These are phyloP conservation scores for Amanita phalloides DNA, from an alignment of 768 basidiomycete genomes.

Conservation along the genomic window DNA sequence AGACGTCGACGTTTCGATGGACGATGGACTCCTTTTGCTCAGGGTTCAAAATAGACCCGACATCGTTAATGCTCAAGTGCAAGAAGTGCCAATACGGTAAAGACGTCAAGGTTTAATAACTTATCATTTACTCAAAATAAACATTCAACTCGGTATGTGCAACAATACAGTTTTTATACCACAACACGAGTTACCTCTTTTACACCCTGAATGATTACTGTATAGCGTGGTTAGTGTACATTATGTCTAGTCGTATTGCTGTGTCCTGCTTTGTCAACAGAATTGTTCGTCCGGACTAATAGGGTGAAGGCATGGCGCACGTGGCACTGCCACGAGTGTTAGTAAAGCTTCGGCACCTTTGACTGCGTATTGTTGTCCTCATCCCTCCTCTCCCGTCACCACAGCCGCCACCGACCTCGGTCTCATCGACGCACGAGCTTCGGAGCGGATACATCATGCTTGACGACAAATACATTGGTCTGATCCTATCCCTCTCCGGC, in stretches of 20 bases:
- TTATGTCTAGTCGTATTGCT: not conserved
- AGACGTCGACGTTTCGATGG: conserved; percentile 44
- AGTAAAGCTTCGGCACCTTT: not conserved
- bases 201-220: not conserved
- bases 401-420: not conserved
- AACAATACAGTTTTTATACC: not conserved
- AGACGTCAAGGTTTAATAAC: not conserved
- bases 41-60: conserved; percentile 20
- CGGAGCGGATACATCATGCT: conserved; percentile 35
- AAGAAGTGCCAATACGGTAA: conserved; percentile 42
- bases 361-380: not conserved
- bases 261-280: not conserved
- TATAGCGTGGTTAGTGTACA: not conserved
- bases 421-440: not conserved
- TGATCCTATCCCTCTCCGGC: conserved; percentile 78
- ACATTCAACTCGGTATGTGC: not conserved
- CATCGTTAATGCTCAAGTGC: conserved; percentile 17
- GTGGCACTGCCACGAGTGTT: not conserved
- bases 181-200: not conserved
- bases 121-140: not conserved
- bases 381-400: not conserved
- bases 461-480: conserved; percentile 94
- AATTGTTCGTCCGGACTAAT: too few species aligned
- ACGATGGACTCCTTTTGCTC: conserved; percentile 51
- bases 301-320: not conserved